phyloP scores from a whole-genome alignment of 2,329 filamentous ascomycete genomes.

The Alternaria rosae region DNA sequence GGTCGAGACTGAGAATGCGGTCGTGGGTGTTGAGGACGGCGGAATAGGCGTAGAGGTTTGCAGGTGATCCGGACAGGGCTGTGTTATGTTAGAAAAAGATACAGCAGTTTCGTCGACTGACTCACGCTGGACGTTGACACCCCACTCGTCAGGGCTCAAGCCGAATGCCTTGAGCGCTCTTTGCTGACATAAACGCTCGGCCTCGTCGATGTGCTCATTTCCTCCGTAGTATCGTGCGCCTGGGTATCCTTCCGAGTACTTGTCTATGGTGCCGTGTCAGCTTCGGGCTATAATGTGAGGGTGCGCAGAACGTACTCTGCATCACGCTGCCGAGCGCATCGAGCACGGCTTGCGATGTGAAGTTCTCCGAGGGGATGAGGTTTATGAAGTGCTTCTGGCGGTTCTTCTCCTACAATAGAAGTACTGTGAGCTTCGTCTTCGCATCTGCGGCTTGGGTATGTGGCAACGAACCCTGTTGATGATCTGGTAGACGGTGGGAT shows the following conservation, averaged over 20 bases:
- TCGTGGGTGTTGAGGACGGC: slow-evolving; percentile 92
- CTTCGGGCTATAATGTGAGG: slow-evolving; percentile 61
- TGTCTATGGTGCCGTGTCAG: slow-evolving; percentile 66
- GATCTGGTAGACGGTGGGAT: slow-evolving; percentile 86
- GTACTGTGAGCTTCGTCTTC: slow-evolving; percentile 24
- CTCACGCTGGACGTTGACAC: slow-evolving; percentile 93
- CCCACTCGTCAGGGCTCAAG: slow-evolving; percentile 88
- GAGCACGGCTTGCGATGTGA: slow-evolving; percentile 97
- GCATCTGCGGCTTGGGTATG: slow-evolving; percentile 14
- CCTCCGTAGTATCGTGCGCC: slow-evolving; percentile 98
- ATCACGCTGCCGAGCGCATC: slow-evolving; percentile 80
- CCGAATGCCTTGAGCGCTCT: slow-evolving; percentile 92
- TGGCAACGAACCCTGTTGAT: slow-evolving; percentile 76
- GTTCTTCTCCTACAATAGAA: slow-evolving; percentile 77
- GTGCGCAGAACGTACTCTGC: slow-evolving; percentile 58
- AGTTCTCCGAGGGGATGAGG: slow-evolving; percentile 98
- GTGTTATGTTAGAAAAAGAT: slow-evolving; percentile 24
- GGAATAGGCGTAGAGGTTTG: slow-evolving; percentile 85
- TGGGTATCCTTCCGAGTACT: slow-evolving; percentile 99
- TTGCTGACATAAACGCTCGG: slow-evolving; percentile 93
- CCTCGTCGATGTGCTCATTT: slow-evolving; percentile 97
- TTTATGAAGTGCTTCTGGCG: slow-evolving; percentile 99
- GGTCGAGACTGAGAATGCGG: slow-evolving; percentile 93
- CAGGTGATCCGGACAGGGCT: slow-evolving; percentile 82
- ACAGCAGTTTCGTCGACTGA: slow-evolving; percentile 2